Conservation (phyloP, 441 rosid genomes). For the Corymbia citriodora region DNA sequence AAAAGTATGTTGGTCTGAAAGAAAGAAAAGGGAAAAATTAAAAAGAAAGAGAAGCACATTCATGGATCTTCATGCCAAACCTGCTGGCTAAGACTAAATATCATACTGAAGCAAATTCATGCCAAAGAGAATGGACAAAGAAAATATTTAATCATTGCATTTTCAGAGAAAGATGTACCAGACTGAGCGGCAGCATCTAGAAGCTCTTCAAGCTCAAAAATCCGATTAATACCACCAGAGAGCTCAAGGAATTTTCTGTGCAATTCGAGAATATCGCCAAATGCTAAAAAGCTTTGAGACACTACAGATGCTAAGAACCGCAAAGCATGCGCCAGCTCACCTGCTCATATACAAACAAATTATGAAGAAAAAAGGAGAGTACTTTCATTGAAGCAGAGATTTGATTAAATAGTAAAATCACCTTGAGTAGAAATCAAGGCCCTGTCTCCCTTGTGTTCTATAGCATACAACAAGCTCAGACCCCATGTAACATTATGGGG, state of each 20-base stretch:
- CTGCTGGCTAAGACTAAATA: background rate
- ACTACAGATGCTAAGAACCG: slow-evolving; percentile 98
- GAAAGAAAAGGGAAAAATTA: background rate
- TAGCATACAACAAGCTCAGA: slow-evolving; percentile 90
- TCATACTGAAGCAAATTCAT: background rate
- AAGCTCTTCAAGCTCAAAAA: slow-evolving; percentile 97
- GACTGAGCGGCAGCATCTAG: slow-evolving; percentile 81
- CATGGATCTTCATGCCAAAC: background rate
- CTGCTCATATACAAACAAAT: slow-evolving; percentile 29
- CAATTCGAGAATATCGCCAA: slow-evolving; percentile 95
- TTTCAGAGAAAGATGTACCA: slow-evolving; percentile 35
- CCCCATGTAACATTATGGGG: slow-evolving; percentile 99
- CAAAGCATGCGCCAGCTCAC: slow-evolving; percentile 97
- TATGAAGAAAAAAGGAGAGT: background rate
- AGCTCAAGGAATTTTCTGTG: slow-evolving; percentile 92
- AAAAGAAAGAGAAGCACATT: background rate
- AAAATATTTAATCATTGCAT: background rate
- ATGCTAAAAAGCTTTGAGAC: slow-evolving; percentile 99
- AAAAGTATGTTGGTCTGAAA: background rate
- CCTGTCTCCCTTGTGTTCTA: slow-evolving; percentile 95
- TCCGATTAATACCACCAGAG: slow-evolving; percentile 89
- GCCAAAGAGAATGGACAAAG: background rate
- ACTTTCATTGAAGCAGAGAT: background rate
- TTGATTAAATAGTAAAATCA: slow-evolving; percentile 16
- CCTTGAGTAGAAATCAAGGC: slow-evolving; percentile 86